Evolutionary conservation across 116 monocot species (phyloP).

Genomic region (Papilionanthe hybrid): DNA sequence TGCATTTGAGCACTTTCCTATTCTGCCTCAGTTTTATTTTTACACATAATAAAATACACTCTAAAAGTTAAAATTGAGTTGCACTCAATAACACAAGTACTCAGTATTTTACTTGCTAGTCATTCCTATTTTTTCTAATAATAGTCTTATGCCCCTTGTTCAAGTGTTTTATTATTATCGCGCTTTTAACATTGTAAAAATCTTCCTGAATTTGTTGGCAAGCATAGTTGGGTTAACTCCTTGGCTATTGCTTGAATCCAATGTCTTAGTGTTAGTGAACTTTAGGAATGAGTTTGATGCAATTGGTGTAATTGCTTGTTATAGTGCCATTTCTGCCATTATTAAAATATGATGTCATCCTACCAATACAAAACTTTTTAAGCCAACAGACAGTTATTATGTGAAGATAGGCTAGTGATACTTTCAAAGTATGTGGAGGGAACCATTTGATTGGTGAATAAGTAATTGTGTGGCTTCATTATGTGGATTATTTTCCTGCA

Average conservation of each 20-base stretch:
- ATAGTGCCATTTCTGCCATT: neutral
- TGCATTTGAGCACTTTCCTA: no score
- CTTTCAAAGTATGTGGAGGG: neutral
- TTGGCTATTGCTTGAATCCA: neutral
- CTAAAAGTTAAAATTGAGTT: neutral
- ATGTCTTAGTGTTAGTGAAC: neutral
- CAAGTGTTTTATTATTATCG: no score
- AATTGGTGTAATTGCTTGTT: neutral
- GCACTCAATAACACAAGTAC: no score
- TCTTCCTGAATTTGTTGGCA: neutral
- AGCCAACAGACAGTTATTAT: neutral
- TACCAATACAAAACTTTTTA: neutral
- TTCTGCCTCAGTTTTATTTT: no score
- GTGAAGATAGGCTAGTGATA: neutral
- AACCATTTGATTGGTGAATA: conserved; percentile 1
- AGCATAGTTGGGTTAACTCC: neutral
- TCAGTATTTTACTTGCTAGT: no score
- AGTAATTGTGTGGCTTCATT: neutral
- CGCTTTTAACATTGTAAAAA: neutral
- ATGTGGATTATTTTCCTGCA: neutral
- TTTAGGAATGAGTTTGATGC: neutral
- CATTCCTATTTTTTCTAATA: no score
- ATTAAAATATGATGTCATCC: neutral
- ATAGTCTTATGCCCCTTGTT: no score
- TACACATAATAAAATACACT: neutral